Percentiles rank a stretch among this genome's conserved stretches.
These are phyloP conservation scores for Didymella sp. DNA, from an alignment of 2,329 filamentous ascomycete genomes.

Conservation along the genomic window DNA sequence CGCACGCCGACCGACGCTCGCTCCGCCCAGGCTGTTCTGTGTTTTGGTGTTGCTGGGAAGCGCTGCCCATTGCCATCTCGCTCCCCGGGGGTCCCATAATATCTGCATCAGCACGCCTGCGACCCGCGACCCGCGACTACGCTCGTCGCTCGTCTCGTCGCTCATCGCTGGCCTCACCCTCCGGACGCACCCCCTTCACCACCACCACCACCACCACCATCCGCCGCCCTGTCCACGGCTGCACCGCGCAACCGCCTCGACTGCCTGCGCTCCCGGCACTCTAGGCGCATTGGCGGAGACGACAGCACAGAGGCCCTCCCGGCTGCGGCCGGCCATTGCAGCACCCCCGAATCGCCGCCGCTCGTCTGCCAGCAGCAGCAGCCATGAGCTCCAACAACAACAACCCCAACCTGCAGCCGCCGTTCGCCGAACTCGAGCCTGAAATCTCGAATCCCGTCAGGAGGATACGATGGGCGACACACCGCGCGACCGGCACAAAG, in stretches of 20 bases:
- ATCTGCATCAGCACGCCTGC: slow-evolving; percentile 20
- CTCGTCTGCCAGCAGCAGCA: slow-evolving; percentile 13
- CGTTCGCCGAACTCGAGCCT: slow-evolving; percentile 48
- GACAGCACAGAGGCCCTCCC: slow-evolving; percentile 44
- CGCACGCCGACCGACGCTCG: slow-evolving; percentile 19
- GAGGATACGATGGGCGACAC: slow-evolving; percentile 95
- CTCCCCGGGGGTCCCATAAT: slow-evolving; percentile 21
- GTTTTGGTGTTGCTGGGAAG: slow-evolving; percentile 16
- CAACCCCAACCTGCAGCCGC: slow-evolving; percentile 22
- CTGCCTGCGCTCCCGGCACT: slow-evolving; percentile 9
- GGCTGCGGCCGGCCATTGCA: slow-evolving; percentile 47
- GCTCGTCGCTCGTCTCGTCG: too few species aligned
- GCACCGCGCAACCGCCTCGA: slow-evolving; percentile 11
- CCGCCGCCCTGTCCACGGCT: slow-evolving; percentile 22
- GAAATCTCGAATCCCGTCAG: slow-evolving; percentile 70
- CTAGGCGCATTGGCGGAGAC: slow-evolving; percentile 41
- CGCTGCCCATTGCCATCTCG: slow-evolving; percentile 17
- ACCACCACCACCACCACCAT: slow-evolving; percentile 23
- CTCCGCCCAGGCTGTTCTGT: slow-evolving; percentile 12
- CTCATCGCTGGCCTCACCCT: slow-evolving; percentile 12
- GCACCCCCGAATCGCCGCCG: slow-evolving; percentile 32
- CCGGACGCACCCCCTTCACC: slow-evolving; percentile 19
- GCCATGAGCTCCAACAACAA: slow-evolving; percentile 21
- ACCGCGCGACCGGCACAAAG: slow-evolving; percentile 77
- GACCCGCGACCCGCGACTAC: too few species aligned